phyloP scores from a whole-genome alignment of 1,139 yeast genomes.

The Meyerozyma sp. region DNA sequence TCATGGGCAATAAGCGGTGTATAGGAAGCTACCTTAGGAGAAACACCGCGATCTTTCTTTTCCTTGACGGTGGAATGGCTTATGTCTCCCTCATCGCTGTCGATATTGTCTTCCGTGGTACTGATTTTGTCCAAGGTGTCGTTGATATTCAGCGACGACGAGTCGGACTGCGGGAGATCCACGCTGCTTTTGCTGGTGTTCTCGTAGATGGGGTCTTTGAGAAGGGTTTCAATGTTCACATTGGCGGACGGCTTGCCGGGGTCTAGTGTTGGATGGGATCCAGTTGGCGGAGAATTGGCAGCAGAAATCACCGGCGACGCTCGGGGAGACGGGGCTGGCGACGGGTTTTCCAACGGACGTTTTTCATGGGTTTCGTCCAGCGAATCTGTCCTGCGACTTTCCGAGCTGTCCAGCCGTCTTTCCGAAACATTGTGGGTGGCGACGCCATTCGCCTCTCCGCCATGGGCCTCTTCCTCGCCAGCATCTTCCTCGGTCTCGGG shows the following conservation, averaged over 20 bases:
- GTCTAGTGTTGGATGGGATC: slow-evolving; percentile 28
- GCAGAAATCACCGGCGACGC: neutral
- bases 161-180: neutral
- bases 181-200: slow-evolving; percentile 11
- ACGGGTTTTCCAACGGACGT: neutral
- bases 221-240: slow-evolving; percentile 7
- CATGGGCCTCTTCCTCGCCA: slow-evolving; percentile 3
- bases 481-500: slow-evolving; percentile 8
- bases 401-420: neutral
- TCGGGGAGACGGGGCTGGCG: neutral
- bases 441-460: neutral
- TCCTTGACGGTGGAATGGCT: slow-evolving; percentile 5
- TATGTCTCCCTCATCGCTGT: slow-evolving; percentile 9
- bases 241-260: slow-evolving; percentile 33
- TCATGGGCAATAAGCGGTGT: neutral
- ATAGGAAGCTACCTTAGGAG: neutral
- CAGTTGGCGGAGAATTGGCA: slow-evolving; percentile 1
- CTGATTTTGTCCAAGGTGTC: slow-evolving; percentile 27
- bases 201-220: slow-evolving; percentile 5
- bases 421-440: neutral
- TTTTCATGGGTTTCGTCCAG: neutral
- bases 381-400: neutral
- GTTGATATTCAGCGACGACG: slow-evolving; percentile 7
- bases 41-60: neutral
- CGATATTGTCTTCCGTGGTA: slow-evolving; percentile 33